These are phyloP conservation scores for Kluyveromyces sp. DNA, from an alignment of 1,139 yeast genomes.

Conservation along the genomic window DNA sequence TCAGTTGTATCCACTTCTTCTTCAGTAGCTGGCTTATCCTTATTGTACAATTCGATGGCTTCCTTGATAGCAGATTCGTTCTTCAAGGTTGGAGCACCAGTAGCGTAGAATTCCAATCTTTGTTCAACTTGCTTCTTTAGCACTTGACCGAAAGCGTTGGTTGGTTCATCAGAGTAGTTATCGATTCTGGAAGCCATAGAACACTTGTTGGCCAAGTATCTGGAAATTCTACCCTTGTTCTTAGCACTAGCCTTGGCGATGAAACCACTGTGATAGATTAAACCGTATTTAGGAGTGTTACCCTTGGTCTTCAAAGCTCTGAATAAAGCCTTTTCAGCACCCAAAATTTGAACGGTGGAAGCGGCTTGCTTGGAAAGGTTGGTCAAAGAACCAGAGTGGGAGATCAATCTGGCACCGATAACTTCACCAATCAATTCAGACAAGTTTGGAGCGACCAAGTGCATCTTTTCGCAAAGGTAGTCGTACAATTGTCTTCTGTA, in stretches of 20 bases:
- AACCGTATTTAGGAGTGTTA: conserved; percentile 96
- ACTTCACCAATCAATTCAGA: conserved; percentile 96
- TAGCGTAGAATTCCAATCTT: conserved; percentile 89
- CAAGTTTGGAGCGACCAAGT: conserved; percentile 95
- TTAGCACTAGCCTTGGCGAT: conserved; percentile 95
- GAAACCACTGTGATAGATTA: conserved; percentile 92
- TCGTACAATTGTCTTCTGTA: conserved; percentile 84
- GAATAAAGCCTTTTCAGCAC: conserved; percentile 98
- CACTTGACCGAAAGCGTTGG: conserved; percentile 80
- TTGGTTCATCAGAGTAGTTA: conserved; percentile 83
- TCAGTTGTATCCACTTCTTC: conserved; percentile 35
- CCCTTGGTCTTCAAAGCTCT: conserved; percentile 98
- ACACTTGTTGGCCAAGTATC: conserved; percentile 98
- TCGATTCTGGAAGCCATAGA: conserved; percentile 98
- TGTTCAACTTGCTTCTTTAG: conserved; percentile 97
- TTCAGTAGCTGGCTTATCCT: conserved; percentile 39
- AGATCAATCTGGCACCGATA: conserved; percentile 95
- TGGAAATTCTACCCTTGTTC: conserved; percentile 97
- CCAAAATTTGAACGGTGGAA: conserved; percentile 94
- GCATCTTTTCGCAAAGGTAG: conserved; percentile 91
- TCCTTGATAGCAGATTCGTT: conserved; percentile 89
- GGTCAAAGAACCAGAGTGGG: conserved; percentile 97
- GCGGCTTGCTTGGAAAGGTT: conserved; percentile 97
- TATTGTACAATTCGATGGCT: conserved; percentile 66
- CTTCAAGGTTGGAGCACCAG: conserved; percentile 96